phyloP scores from a whole-genome alignment of 192 early-diverging fungal species.

The Mortierella antarctica region DNA sequence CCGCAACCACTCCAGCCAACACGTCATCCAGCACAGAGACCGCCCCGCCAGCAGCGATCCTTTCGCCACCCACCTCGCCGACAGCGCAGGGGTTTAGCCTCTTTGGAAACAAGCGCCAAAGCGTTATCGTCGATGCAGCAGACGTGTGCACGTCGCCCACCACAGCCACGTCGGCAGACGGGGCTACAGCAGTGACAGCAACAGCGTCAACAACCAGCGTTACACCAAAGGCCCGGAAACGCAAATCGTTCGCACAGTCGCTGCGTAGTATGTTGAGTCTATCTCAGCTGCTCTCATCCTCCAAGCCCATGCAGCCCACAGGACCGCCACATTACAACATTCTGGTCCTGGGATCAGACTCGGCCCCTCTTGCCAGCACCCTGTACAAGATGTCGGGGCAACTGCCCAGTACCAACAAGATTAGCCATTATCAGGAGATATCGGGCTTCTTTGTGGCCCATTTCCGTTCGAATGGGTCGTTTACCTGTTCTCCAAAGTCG shows the following conservation, averaged over 20 bases:
- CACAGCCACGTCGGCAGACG: neutral
- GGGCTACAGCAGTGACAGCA: neutral
- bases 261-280: conserved; percentile 33
- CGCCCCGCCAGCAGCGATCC: neutral
- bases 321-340: conserved; percentile 47
- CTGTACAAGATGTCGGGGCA: conserved; percentile 51
- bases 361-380: conserved; percentile 40
- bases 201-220: neutral
- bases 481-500: conserved; percentile 33
- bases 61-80: conserved; percentile 11
- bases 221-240: conserved; percentile 25
- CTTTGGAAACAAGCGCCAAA: conserved; percentile 23
- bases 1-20: too few relatives aligned
- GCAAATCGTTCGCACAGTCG: conserved; percentile 37
- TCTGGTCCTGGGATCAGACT: conserved; percentile 43
- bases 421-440: conserved; percentile 46
- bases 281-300: conserved; percentile 28
- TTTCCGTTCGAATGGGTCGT: conserved; percentile 40
- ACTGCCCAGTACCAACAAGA: conserved; percentile 41
- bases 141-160: neutral
- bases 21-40: too few relatives aligned
- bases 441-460: conserved; percentile 51
- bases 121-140: conserved; percentile 18
- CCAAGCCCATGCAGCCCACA: neutral
- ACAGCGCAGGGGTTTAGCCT: conserved; percentile 5